A percentile compares a stretch with the other conserved stretches of the same genome.
These are phyloP conservation scores for Fusarium denticulatum DNA, from an alignment of 2,329 filamentous ascomycete species.

Conservation along the genomic window DNA sequence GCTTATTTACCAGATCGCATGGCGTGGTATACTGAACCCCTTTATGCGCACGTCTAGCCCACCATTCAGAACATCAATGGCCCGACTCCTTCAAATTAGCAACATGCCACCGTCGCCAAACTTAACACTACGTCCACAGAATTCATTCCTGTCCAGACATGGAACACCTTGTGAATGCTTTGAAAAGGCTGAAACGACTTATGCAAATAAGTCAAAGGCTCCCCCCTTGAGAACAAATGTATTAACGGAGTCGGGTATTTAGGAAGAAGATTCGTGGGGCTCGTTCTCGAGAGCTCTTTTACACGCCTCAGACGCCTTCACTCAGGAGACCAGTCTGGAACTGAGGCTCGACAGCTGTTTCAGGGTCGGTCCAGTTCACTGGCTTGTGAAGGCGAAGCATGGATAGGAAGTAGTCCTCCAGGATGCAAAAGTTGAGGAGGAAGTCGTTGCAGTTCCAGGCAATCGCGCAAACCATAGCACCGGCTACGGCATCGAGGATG, in stretches of 20 bases:
- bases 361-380: conserved; percentile 51
- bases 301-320: conserved; percentile 34
- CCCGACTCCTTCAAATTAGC: conserved; percentile 1
- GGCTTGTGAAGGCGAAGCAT: conserved; percentile 73
- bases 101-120: conserved; percentile 8
- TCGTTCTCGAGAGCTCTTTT: conserved; percentile 6
- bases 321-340: conserved; percentile 40
- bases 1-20: conserved; percentile 5
- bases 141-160: background rate
- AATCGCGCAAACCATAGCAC: conserved; percentile 70
- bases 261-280: conserved; percentile 5
- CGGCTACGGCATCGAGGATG: conserved; percentile 76
- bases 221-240: background rate
- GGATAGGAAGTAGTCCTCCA: conserved; percentile 76
- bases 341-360: conserved; percentile 49
- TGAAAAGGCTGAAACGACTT: background rate
- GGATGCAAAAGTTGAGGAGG: conserved; percentile 69
- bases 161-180: background rate
- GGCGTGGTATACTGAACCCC: conserved; percentile 21
- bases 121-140: background rate
- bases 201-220: background rate
- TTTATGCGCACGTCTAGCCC: conserved; percentile 13
- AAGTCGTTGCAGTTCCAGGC: conserved; percentile 68
- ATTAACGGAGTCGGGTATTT: background rate
- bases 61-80: background rate